Evolutionary conservation across 768 basidiomycete species (phyloP), one percentile per base, ranked within the genome.

Genomic region (Roridomyces roridus): DNA sequence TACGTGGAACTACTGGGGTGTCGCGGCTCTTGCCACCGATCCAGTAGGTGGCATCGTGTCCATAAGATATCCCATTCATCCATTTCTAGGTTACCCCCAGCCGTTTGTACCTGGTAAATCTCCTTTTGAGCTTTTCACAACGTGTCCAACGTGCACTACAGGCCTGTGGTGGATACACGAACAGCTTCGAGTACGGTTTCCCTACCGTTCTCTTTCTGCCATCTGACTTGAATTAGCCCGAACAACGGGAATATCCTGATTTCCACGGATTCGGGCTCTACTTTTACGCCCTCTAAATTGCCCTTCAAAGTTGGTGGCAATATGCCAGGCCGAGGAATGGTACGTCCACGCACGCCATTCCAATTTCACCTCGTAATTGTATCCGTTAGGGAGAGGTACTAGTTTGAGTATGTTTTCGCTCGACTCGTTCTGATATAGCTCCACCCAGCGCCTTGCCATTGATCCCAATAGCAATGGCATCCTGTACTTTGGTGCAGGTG

Each of bases 261-360:
- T 34, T 88, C 86, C 20, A 79, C 75, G 7, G 80, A 89, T 64
- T 74, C 77, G 52, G 86, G 87, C 11, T 66, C 75, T n/a, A 83
- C 83, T 0, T 89, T 80, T 65, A 81, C 77, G 1, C 60, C 77
- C 2, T 80, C 83, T 6, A 62, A 67, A 7, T 69, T 89, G 0
- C 81, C 86, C 0, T 87, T 88, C 78, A 88, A 88, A 60, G 80
- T 86, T 28, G 85, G 86, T 28, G 85, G 85, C 12, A 76, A 75
- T 46, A 86, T 85, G 85, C 86, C 85, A 29, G 86, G 85, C 46
- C 83, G 86, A 66, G 57, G 85, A 65, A 80, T 86, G 80, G 79
- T 57, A 70, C 72, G 65, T 57, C 15, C 36, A 5, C 15, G 35
- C 57, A n/a, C 20, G 41, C 46, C 40, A 21, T 39, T 20, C 37